These are phyloP conservation scores for Cercospora sojina DNA, from an alignment of 2,329 filamentous ascomycete species.

Conservation along the genomic window DNA sequence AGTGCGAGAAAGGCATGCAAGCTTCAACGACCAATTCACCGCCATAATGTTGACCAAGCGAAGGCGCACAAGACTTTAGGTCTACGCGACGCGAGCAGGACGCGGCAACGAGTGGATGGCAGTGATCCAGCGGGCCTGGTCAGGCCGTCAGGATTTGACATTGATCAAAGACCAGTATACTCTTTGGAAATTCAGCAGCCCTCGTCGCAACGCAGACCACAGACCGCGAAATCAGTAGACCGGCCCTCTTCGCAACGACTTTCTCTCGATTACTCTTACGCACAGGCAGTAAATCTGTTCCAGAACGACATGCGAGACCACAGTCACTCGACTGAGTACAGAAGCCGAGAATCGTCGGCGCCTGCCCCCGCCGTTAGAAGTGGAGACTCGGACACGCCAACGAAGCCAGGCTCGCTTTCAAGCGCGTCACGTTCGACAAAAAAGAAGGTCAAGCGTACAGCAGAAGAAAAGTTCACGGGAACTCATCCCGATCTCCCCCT, in stretches of 20 bases:
- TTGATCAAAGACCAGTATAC: slow-evolving; percentile 14
- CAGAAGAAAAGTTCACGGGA: slow-evolving; percentile 27
- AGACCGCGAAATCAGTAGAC: slow-evolving; percentile 26
- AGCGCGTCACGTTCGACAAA: slow-evolving; percentile 5
- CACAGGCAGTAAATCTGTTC: slow-evolving; percentile 32
- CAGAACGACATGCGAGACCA: slow-evolving; percentile 20
- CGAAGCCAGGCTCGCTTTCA: slow-evolving; percentile 6
- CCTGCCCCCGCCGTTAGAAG: slow-evolving; percentile 15
- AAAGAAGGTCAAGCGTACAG: slow-evolving; percentile 21
- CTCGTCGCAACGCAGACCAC: slow-evolving; percentile 22
- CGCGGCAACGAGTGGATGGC: background rate
- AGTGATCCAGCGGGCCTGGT: slow-evolving; percentile 7
- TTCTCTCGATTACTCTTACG: slow-evolving; percentile 36
- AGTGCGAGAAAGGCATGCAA: slow-evolving; percentile 20
- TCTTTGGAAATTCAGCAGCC: slow-evolving; percentile 23
- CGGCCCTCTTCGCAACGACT: slow-evolving; percentile 25
- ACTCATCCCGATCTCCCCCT: slow-evolving; percentile 33
- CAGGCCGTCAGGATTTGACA: background rate
- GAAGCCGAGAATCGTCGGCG: slow-evolving; percentile 20
- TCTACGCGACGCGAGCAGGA: slow-evolving; percentile 27
- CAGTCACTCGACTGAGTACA: slow-evolving; percentile 12
- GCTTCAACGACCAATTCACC: slow-evolving; percentile 21
- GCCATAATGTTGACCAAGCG: slow-evolving; percentile 32
- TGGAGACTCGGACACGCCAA: slow-evolving; percentile 17
- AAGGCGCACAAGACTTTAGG: slow-evolving; percentile 47